Percentiles rank a stretch among this genome's conserved stretches.
Evolutionary conservation across 805 yeast species (phyloP).

Genomic region (Saccharomycopsis fermentans): DNA sequence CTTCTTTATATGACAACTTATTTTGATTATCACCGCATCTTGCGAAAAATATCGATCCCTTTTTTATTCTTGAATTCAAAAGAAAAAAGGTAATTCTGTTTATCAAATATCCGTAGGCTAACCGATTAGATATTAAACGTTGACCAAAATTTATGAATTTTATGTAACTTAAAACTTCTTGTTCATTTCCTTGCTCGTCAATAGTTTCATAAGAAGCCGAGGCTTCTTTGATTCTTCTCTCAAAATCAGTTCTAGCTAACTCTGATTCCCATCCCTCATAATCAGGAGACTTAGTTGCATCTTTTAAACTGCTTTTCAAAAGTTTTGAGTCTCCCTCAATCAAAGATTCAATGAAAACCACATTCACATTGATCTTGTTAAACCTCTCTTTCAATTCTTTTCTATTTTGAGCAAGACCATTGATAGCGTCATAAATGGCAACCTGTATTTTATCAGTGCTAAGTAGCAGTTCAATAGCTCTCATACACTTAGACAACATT

Average conservation of each 20-base stretch:
- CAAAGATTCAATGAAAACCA: constrained; percentile 78
- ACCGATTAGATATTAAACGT: constrained; percentile 64
- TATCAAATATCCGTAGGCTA: constrained; percentile 79
- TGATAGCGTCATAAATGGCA: constrained; percentile 93
- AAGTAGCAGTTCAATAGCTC: constrained; percentile 64
- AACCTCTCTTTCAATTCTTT: constrained; percentile 45
- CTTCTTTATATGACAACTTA: constrained; percentile 54
- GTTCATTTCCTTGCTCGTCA: constrained; percentile 27
- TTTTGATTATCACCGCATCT: constrained; percentile 53
- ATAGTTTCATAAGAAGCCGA: constrained; percentile 66
- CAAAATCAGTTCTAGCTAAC: constrained; percentile 68
- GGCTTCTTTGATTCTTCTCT: constrained; percentile 57
- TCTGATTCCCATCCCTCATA: constrained; percentile 66
- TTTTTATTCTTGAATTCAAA: constrained; percentile 81
- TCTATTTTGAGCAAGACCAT: constrained; percentile 67
- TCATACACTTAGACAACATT: constrained; percentile 52
- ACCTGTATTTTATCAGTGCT: constrained; percentile 79
- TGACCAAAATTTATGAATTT: constrained; percentile 90
- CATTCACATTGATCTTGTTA: constrained; percentile 52
- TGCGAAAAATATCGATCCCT: constrained; percentile 89
- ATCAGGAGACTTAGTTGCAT: constrained; percentile 83
- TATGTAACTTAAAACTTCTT: constrained; percentile 57
- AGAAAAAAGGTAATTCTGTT: constrained; percentile 86
- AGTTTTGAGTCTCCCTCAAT: constrained; percentile 57
- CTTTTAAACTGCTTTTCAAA: constrained; percentile 65